Evolutionary conservation across 1,284 basidiomycete species (phyloP).

Genomic region (Fomitopsis pinicola): DNA sequence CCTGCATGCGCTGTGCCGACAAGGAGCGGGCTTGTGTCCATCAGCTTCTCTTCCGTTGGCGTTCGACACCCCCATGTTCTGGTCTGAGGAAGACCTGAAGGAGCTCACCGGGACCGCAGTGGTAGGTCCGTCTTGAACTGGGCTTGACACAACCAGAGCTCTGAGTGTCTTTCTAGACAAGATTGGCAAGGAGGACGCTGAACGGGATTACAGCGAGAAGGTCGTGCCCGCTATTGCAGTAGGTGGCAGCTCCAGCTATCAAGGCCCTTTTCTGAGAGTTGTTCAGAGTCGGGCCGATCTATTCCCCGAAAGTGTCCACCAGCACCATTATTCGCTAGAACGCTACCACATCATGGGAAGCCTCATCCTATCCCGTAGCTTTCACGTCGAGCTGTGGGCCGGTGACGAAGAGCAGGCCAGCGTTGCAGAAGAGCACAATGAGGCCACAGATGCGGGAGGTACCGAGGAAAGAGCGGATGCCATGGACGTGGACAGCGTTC

Average conservation of each 20-base stretch:
- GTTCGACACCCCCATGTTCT: slow-evolving; percentile 97
- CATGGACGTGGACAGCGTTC: slow-evolving; percentile 6
- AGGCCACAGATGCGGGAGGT: background rate
- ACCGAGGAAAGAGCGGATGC: slow-evolving; percentile 6
- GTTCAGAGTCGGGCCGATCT: slow-evolving; percentile 64
- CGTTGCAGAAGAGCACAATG: background rate
- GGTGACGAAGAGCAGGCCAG: slow-evolving; percentile 24
- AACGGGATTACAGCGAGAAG: slow-evolving; percentile 67
- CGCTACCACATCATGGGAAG: slow-evolving; percentile 91
- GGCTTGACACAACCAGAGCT: background rate
- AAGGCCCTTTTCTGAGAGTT: background rate
- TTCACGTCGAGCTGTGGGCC: slow-evolving; percentile 67
- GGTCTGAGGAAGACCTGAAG: slow-evolving; percentile 71
- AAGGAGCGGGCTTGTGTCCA: slow-evolving; percentile 5
- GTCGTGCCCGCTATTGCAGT: slow-evolving; percentile 68
- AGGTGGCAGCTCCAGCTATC: slow-evolving; percentile 16
- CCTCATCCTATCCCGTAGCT: slow-evolving; percentile 89
- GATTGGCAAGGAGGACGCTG: slow-evolving; percentile 83
- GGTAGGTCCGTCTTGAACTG: slow-evolving; percentile 57
- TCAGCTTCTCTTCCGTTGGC: slow-evolving; percentile 60
- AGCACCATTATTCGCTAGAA: slow-evolving; percentile 63
- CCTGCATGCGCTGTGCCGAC: background rate
- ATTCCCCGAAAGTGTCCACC: slow-evolving; percentile 50
- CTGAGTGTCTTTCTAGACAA: slow-evolving; percentile 53
- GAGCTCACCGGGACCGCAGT: slow-evolving; percentile 84